Conservation (phyloP, 441 rosid species). For the Pelargonium fulgidum region DNA sequence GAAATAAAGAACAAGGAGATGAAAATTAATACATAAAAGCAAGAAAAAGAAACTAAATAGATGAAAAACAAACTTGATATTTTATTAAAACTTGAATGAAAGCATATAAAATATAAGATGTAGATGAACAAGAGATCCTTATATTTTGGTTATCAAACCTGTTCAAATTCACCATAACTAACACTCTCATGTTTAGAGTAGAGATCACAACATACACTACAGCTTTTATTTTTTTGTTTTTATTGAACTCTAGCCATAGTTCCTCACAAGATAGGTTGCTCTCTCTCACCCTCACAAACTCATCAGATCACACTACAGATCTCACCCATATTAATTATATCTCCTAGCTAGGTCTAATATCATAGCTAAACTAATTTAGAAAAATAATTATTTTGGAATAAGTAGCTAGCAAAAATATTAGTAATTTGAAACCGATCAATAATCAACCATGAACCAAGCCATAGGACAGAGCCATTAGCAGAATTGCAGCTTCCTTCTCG, state of each 20-base stretch:
- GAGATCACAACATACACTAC: neutral
- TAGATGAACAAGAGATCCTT: conserved; percentile 29
- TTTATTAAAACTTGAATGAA: neutral
- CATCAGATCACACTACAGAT: neutral
- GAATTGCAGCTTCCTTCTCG: conserved; percentile 88
- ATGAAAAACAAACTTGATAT: neutral
- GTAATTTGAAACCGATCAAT: neutral
- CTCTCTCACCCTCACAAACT: too few relatives aligned
- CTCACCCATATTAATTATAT: conserved; percentile 1
- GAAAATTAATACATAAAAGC: too few relatives aligned
- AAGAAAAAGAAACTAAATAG: neutral
- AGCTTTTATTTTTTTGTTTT: conserved; percentile 6
- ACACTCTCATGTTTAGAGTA: neutral
- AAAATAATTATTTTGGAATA: neutral
- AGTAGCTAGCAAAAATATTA: neutral
- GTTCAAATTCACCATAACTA: conserved; percentile 22
- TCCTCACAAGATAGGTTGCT: neutral
- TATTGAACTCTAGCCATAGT: conserved; percentile 6
- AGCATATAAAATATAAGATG: neutral
- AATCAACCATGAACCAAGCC: conserved; percentile 65
- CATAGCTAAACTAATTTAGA: conserved; percentile 8
- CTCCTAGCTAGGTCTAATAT: neutral
- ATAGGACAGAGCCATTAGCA: conserved; percentile 83
- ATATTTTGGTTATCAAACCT: conserved; percentile 28
- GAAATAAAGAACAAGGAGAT: too few relatives aligned